phyloP scores from a whole-genome alignment of 2,329 filamentous ascomycete genomes.

The Neonectria hederae region DNA sequence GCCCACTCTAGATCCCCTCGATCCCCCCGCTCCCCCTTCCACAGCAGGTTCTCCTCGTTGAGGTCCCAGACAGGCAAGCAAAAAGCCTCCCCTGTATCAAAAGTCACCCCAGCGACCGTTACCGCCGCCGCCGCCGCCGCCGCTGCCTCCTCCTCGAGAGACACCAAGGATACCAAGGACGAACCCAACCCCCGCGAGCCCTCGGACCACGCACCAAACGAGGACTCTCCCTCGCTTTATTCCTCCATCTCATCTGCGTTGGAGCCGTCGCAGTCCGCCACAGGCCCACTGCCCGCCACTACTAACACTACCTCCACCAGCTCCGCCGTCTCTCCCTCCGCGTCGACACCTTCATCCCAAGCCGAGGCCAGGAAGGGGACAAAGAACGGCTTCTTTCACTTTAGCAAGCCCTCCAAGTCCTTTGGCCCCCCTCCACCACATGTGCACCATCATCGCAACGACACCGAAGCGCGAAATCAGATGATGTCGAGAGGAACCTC shows the following conservation, averaged over 20 bases:
- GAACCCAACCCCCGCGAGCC: constrained; percentile 40
- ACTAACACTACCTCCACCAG: constrained; percentile 15
- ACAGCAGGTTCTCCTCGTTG: constrained; percentile 51
- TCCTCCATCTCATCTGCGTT: constrained; percentile 43
- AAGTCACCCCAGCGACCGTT: constrained; percentile 28
- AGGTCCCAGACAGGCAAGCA: constrained; percentile 37
- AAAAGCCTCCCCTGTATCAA: constrained; percentile 25
- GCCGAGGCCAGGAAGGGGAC: constrained; percentile 55
- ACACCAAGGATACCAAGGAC: constrained; percentile 24
- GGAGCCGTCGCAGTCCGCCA: constrained; percentile 30
- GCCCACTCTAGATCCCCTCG: constrained; percentile 51
- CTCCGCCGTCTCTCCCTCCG: constrained; percentile 6
- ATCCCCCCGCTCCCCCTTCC: constrained; percentile 59
- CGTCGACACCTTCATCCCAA: constrained; percentile 31
- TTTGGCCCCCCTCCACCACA: constrained; percentile 47
- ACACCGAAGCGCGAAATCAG: constrained; percentile 50
- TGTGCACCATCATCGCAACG: constrained; percentile 39
- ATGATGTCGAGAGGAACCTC: constrained; percentile 49
- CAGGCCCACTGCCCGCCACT: constrained; percentile 35
- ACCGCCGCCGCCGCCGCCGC: constrained; percentile 22
- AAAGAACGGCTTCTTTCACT: constrained; percentile 62
- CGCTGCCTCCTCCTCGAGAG: constrained; percentile 17
- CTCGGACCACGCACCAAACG: constrained; percentile 39
- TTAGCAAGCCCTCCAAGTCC: constrained; percentile 57
- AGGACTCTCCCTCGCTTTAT: constrained; percentile 39